These are phyloP conservation scores for Vitellaria paradoxa DNA, from an alignment of 179 eudicot genomes.

Conservation along the genomic window DNA sequence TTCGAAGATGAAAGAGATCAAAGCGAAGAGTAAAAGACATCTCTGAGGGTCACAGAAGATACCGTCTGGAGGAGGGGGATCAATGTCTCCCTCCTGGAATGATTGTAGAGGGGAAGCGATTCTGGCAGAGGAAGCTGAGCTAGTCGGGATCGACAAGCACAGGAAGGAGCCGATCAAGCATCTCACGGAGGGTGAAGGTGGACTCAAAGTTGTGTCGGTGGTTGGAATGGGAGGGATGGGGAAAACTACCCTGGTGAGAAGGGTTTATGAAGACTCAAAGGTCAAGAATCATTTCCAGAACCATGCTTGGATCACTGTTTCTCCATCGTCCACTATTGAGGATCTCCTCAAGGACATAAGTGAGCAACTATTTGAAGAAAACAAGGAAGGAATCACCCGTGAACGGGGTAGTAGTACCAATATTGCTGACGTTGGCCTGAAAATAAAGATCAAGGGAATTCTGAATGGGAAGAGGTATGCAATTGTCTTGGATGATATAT, in stretches of 20 bases:
- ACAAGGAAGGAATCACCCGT: slow-evolving; percentile 6
- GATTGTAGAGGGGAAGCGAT: not conserved
- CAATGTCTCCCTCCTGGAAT: not conserved
- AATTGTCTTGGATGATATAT: slow-evolving; percentile 24
- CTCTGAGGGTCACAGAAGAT: not conserved
- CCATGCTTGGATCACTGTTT: slow-evolving; percentile 8
- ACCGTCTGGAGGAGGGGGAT: not conserved
- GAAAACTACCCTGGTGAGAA: not conserved
- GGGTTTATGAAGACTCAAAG: not conserved
- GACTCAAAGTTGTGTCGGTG: not conserved
- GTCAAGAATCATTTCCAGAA: not conserved
- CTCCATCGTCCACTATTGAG: not conserved
- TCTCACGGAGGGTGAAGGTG: not conserved
- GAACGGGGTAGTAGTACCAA: slow-evolving; percentile 14
- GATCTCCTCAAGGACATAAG: not conserved
- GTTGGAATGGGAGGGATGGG: slow-evolving; percentile 5
- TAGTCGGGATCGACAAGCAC: not conserved
- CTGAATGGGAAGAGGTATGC: slow-evolving; percentile 15
- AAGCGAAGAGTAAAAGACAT: not conserved
- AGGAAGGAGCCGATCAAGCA: not conserved
- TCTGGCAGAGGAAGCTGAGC: not conserved
- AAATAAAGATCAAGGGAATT: not conserved
- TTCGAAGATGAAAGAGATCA: not conserved
- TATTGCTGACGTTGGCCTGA: not conserved
- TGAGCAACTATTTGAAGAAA: not conserved